phyloP scores from a whole-genome alignment of 2,329 filamentous ascomycete genomes.

The Cadophora sp. region DNA sequence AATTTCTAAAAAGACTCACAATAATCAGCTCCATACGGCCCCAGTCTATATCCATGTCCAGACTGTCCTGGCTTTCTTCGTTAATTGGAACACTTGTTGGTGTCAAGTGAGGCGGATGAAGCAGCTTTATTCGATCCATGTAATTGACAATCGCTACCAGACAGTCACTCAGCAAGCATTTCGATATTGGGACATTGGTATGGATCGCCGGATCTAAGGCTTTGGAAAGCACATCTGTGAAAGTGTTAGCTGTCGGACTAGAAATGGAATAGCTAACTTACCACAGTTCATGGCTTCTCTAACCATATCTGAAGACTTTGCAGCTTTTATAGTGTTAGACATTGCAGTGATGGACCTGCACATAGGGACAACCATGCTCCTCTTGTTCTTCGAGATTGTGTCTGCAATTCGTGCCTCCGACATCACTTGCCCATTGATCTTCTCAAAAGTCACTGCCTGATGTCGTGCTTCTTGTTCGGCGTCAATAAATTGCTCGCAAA shows the following conservation, averaged over 20 bases:
- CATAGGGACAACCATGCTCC: constrained; percentile 29
- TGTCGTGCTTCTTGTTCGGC: constrained; percentile 36
- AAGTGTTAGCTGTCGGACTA: constrained; percentile 22
- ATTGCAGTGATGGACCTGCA: constrained; percentile 32
- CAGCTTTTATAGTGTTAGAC: constrained; percentile 28
- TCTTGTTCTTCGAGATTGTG: constrained; percentile 24
- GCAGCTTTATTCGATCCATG: constrained; percentile 30
- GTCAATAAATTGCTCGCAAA: constrained; percentile 61
- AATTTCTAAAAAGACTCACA: constrained; percentile 25
- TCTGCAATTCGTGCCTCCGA: constrained; percentile 23
- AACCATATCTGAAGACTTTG: constrained; percentile 31
- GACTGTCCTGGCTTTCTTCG: constrained; percentile 41
- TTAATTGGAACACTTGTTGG: not conserved
- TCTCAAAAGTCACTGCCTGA: constrained; percentile 31
- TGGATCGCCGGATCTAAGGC: constrained; percentile 18
- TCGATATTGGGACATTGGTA: constrained; percentile 12
- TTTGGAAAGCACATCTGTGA: constrained; percentile 18
- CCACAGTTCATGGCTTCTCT: constrained; percentile 36
- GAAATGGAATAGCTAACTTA: constrained; percentile 21
- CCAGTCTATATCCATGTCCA: constrained; percentile 29
- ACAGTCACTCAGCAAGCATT: constrained; percentile 10
- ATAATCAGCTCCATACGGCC: constrained; percentile 35
- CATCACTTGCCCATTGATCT: constrained; percentile 16
- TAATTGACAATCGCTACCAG: constrained; percentile 24
- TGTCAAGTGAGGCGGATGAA: constrained; percentile 23